Evolutionary conservation across 768 basidiomycete species (phyloP).

Genomic region (Coprinopsis strossmayeri): DNA sequence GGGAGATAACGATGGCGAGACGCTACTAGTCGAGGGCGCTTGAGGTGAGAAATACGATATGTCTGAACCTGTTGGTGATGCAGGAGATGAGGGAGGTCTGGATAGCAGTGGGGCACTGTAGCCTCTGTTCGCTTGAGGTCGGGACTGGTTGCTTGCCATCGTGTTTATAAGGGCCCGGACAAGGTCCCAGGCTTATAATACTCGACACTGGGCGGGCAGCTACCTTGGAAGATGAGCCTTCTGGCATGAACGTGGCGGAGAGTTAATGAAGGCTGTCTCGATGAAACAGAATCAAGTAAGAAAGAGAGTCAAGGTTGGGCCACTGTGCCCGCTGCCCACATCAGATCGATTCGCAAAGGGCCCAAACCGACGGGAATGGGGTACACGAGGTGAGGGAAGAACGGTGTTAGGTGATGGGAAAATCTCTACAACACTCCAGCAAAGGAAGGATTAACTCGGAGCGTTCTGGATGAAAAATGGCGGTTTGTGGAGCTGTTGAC

Average conservation of each 20-base stretch:
- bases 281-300: neutral
- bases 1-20: constrained; percentile 7
- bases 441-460: neutral
- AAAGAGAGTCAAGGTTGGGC: too few relatives aligned
- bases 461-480: neutral
- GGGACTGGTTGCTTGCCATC: neutral
- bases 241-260: constrained; percentile 15
- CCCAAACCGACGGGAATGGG: neutral
- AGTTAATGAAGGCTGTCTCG: neutral
- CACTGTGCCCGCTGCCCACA: neutral
- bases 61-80: neutral
- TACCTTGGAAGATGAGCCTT: constrained; percentile 5
- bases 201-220: constrained; percentile 3
- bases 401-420: neutral
- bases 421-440: neutral
- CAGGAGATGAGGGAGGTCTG: neutral
- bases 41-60: neutral
- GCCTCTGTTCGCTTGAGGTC: constrained; percentile 9
- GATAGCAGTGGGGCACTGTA: constrained; percentile 8
- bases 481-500: constrained; percentile 10
- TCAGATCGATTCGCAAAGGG: neutral
- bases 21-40: constrained; percentile 3
- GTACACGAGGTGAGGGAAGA: neutral
- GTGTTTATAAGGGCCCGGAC: neutral
- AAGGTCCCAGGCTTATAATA: too few relatives aligned